Evolutionary conservation across 345 rosid genomes (phyloP).

Genomic region (Nasturtium officinale): DNA sequence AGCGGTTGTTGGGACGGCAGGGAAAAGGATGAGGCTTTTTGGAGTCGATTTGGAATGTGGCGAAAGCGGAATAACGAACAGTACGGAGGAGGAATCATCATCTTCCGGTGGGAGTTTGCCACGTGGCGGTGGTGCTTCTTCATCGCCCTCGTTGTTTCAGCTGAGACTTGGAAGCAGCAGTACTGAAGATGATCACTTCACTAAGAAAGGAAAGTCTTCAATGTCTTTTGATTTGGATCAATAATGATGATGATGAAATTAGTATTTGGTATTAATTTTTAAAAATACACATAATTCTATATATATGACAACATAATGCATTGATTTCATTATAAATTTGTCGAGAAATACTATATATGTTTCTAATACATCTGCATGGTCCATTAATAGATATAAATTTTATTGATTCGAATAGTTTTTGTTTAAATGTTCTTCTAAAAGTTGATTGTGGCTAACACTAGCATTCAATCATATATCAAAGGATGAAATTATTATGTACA

Average conservation of each 20-base stretch:
- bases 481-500: slow-evolving; percentile 2
- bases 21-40: slow-evolving; percentile 61
- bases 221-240: slow-evolving; percentile 69
- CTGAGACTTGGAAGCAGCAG: slow-evolving; percentile 36
- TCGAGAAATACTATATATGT: not conserved
- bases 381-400: not conserved
- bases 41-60: slow-evolving; percentile 83
- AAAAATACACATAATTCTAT: slow-evolving; percentile 28
- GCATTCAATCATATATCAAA: slow-evolving; percentile 14
- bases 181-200: slow-evolving; percentile 32
- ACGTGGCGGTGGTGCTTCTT: slow-evolving; percentile 31
- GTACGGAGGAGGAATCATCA: slow-evolving; percentile 50
- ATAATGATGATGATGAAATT: slow-evolving; percentile 40
- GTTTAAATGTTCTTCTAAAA: slow-evolving; percentile 3
- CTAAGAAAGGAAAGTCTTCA: slow-evolving; percentile 69
- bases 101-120: slow-evolving; percentile 41
- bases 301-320: slow-evolving; percentile 34
- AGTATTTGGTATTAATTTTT: slow-evolving; percentile 3
- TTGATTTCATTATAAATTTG: slow-evolving; percentile 18
- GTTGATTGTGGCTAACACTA: slow-evolving; percentile 6
- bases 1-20: slow-evolving; percentile 32
- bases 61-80: slow-evolving; percentile 47
- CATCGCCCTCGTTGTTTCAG: slow-evolving; percentile 30
- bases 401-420: slow-evolving; percentile 17
- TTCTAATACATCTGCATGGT: slow-evolving; percentile 14